These are phyloP conservation scores for Claviceps sp. DNA, from an alignment of 2,329 filamentous ascomycete genomes.

Conservation along the genomic window DNA sequence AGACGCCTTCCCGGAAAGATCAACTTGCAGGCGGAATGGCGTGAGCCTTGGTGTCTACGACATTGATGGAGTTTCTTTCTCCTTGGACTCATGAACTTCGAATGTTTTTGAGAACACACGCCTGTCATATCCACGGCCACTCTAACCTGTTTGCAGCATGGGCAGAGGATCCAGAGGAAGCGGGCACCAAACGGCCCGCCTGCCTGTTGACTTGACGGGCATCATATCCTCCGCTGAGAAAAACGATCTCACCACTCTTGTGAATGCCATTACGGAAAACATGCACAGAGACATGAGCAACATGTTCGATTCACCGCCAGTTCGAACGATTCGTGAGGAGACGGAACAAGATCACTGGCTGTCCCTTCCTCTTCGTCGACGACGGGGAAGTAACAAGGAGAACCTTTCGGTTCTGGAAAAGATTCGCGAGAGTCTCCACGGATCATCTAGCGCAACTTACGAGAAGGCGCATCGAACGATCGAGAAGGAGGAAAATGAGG, in stretches of 20 bases:
- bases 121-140: background rate
- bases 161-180: constrained; percentile 24
- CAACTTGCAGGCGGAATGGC: background rate
- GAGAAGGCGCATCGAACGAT: constrained; percentile 16
- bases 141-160: constrained; percentile 17
- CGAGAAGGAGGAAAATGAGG: constrained; percentile 19
- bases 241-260: constrained; percentile 37
- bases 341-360: constrained; percentile 22
- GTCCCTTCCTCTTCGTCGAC: constrained; percentile 18
- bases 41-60: background rate
- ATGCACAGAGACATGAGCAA: constrained; percentile 39
- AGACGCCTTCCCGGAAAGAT: background rate
- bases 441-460: constrained; percentile 10
- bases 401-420: constrained; percentile 6
- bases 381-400: constrained; percentile 11
- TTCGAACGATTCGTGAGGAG: constrained; percentile 17
- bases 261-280: constrained; percentile 38
- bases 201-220: constrained; percentile 37
- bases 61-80: background rate
- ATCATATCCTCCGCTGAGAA: constrained; percentile 34
- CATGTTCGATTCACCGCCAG: constrained; percentile 35
- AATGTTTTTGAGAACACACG: constrained; percentile 2
- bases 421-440: constrained; percentile 1
- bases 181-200: constrained; percentile 21
- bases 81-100: background rate